phyloP scores from a whole-genome alignment of 2,329 filamentous ascomycete genomes.

The Coleophoma crateriformis region DNA sequence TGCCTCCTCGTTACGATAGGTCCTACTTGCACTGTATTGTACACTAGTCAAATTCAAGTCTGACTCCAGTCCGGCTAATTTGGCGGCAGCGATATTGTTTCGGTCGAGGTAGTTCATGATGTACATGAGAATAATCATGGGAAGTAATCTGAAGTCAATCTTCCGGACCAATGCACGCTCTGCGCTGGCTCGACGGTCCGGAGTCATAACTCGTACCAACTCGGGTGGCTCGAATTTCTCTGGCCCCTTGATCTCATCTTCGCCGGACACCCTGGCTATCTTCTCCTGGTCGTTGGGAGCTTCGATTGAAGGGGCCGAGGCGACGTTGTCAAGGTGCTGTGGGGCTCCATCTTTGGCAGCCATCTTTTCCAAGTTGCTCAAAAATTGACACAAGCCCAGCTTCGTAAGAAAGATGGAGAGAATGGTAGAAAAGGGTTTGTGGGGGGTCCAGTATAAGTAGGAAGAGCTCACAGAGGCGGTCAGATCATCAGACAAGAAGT shows the following conservation, averaged over 20 bases:
- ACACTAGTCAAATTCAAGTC: slow-evolving; percentile 31
- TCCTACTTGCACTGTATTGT: slow-evolving; percentile 15
- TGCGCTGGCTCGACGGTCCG: slow-evolving; percentile 34
- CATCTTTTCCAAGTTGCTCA: no score
- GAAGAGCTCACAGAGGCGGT: no score
- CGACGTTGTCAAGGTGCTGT: no score
- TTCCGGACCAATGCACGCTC: slow-evolving; percentile 13
- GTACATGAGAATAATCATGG: slow-evolving; percentile 29
- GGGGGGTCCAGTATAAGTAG: no score
- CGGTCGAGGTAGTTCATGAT: slow-evolving; percentile 36
- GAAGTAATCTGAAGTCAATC: slow-evolving; percentile 25
- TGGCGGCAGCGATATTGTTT: slow-evolving; percentile 31
- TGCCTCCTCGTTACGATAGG: not conserved
- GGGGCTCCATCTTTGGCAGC: no score
- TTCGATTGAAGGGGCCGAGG: no score
- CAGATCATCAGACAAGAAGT: no score
- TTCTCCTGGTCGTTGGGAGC: no score
- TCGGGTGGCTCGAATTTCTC: not conserved
- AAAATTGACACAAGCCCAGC: no score
- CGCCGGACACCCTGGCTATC: not conserved
- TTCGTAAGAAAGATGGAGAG: no score
- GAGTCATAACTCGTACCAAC: slow-evolving; percentile 28
- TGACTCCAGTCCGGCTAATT: slow-evolving; percentile 33
- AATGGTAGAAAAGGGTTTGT: no score
- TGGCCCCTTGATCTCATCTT: not conserved